These are phyloP conservation scores for Dryas octopetala DNA, from an alignment of 306 rosid species.

Conservation along the genomic window DNA sequence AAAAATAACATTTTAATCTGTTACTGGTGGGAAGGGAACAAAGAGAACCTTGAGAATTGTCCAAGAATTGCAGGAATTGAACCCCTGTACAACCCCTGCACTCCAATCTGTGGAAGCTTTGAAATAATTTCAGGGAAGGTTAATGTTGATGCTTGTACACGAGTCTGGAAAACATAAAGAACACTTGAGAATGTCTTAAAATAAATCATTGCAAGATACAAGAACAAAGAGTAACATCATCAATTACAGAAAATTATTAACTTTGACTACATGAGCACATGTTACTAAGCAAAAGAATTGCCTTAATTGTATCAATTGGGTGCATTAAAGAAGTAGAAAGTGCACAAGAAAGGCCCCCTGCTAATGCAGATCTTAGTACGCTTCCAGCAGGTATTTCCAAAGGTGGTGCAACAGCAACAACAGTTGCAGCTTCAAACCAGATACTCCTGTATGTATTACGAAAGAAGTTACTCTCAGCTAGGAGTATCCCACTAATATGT, in stretches of 20 bases:
- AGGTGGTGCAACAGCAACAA: constrained; percentile 96
- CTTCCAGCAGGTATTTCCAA: constrained; percentile 93
- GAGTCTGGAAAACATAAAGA: constrained; percentile 63
- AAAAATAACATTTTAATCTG: constrained; percentile 12
- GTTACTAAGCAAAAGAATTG: constrained; percentile 30
- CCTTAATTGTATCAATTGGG: constrained; percentile 96
- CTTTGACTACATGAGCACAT: neutral
- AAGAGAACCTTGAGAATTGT: constrained; percentile 89
- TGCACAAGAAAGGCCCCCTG: constrained; percentile 98
- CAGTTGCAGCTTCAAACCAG: constrained; percentile 99
- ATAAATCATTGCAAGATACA: constrained; percentile 14
- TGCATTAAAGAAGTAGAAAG: constrained; percentile 87
- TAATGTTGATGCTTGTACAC: constrained; percentile 87
- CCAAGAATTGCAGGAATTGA: constrained; percentile 98
- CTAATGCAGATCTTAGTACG: constrained; percentile 96
- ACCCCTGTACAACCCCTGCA: constrained; percentile 83
- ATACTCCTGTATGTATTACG: constrained; percentile 67
- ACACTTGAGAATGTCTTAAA: constrained; percentile 21
- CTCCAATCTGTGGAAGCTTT: constrained; percentile 92
- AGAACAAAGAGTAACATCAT: constrained; percentile 13
- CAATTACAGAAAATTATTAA: constrained; percentile 4
- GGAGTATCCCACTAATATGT: constrained; percentile 15
- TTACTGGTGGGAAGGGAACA: constrained; percentile 14
- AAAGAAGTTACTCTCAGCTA: constrained; percentile 28
- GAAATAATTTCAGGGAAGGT: constrained; percentile 94